Evolutionary conservation across 1,139 yeast genomes (phyloP).

Genomic region (Lodderomyces jiufengensis): DNA sequence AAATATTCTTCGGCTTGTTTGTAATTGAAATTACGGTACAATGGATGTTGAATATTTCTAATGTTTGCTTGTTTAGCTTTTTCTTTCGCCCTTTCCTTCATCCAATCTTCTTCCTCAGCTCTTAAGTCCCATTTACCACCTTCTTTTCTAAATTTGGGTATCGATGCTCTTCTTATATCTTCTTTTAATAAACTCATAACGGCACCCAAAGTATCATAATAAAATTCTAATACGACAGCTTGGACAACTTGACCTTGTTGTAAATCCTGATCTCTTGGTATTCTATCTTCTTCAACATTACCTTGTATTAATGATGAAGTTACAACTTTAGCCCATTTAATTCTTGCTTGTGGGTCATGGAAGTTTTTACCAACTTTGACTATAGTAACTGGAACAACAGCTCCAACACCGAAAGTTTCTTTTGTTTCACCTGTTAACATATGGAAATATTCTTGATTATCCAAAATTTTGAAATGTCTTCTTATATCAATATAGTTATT

Average conservation of each 20-base stretch:
- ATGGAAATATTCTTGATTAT: constrained; percentile 72
- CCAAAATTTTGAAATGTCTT: constrained; percentile 63
- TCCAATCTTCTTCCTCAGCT: constrained; percentile 68
- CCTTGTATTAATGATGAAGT: constrained; percentile 81
- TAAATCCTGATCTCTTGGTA: constrained; percentile 51
- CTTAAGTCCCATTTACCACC: constrained; percentile 77
- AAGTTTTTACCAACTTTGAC: constrained; percentile 49
- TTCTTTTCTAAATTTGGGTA: constrained; percentile 49
- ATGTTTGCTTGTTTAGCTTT: constrained; percentile 51
- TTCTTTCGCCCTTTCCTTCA: constrained; percentile 54
- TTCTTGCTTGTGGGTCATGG: constrained; percentile 33
- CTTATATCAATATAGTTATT: constrained; percentile 86
- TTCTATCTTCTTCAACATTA: constrained; percentile 60
- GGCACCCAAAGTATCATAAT: constrained; percentile 70
- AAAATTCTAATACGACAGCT: constrained; percentile 69
- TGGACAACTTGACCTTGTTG: constrained; percentile 79
- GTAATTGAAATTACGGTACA: constrained; percentile 78
- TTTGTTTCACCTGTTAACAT: constrained; percentile 86
- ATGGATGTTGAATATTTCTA: constrained; percentile 89
- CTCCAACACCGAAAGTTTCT: constrained; percentile 63
- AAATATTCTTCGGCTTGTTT: constrained; percentile 90
- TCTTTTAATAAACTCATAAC: constrained; percentile 66
- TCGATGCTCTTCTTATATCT: constrained; percentile 60
- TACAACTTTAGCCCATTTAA: constrained; percentile 50
- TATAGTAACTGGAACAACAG: constrained; percentile 75